A percentile compares a stretch with the other conserved stretches of the same genome.
Evolutionary conservation across 2,329 filamentous ascomycete species (phyloP).

Genomic region (Aureobasidium mangrovei): DNA sequence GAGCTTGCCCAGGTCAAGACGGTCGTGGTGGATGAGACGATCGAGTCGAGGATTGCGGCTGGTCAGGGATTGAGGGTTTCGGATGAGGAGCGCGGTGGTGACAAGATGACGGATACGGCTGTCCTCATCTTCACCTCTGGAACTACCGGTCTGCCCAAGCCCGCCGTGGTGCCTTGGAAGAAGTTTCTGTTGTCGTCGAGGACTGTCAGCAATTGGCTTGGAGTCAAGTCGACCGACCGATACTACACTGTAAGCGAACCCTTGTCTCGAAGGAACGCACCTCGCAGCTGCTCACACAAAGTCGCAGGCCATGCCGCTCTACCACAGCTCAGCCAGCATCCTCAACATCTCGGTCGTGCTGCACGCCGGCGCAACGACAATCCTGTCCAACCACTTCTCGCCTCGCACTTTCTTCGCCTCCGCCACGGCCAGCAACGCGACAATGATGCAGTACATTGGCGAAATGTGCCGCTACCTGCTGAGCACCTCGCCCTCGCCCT

Average conservation of each 20-base stretch:
- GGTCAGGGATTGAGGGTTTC: slow-evolving; percentile 23
- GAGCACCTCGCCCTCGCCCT: slow-evolving; percentile 52
- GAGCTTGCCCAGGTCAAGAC: slow-evolving; percentile 41
- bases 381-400: slow-evolving; percentile 70
- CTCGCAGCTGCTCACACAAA: neutral
- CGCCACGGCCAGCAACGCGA: slow-evolving; percentile 60
- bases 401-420: slow-evolving; percentile 69
- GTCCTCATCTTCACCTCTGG: slow-evolving; percentile 79
- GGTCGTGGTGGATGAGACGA: slow-evolving; percentile 54
- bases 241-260: slow-evolving; percentile 56
- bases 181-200: slow-evolving; percentile 21
- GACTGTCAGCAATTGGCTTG: slow-evolving; percentile 37
- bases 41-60: slow-evolving; percentile 37
- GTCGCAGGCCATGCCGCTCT: slow-evolving; percentile 65
- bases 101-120: slow-evolving; percentile 45
- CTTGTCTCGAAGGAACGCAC: neutral
- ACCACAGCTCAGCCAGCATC: slow-evolving; percentile 70
- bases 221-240: slow-evolving; percentile 62
- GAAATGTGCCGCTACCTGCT: slow-evolving; percentile 80
- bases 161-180: slow-evolving; percentile 29
- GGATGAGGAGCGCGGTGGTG: slow-evolving; percentile 24
- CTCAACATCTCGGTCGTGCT: slow-evolving; percentile 63
- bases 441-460: slow-evolving; percentile 77
- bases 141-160: slow-evolving; percentile 74
- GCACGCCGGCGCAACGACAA: slow-evolving; percentile 53